A percentile compares a stretch with the other conserved stretches of the same genome.
Evolutionary conservation across 2,329 filamentous ascomycete genomes (phyloP).

Genomic region (Massarina eburnea): DNA sequence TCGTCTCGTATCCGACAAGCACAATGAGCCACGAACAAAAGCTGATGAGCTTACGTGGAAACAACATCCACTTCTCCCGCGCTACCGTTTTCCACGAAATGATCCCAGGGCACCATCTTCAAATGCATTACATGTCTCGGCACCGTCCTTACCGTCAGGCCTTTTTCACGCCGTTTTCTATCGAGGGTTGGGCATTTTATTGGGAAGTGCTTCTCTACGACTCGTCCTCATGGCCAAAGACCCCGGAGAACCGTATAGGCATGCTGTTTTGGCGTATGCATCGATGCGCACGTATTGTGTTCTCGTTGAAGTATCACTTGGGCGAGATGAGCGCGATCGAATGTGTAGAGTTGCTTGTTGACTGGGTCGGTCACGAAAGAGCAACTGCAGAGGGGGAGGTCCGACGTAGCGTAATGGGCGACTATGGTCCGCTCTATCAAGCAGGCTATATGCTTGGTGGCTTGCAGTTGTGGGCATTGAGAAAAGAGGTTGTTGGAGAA

Average conservation of each 20-base stretch:
- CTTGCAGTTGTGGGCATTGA: conserved; percentile 56
- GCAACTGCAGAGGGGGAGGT: conserved; percentile 64
- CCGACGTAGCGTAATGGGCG: conserved; percentile 57
- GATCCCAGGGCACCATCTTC: conserved; percentile 61
- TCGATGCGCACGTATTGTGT: conserved; percentile 61
- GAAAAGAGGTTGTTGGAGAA: conserved; percentile 51
- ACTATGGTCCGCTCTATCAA: conserved; percentile 62
- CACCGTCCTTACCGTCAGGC: conserved; percentile 53
- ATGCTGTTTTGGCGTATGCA: conserved; percentile 66
- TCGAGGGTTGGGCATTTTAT: conserved; percentile 64
- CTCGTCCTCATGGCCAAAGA: conserved; percentile 51
- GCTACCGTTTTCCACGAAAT: conserved; percentile 65
- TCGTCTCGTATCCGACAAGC: conserved; percentile 59
- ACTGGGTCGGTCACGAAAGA: conserved; percentile 60
- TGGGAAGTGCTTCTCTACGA: conserved; percentile 64
- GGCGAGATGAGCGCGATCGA: conserved; percentile 56
- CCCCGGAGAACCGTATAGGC: conserved; percentile 57
- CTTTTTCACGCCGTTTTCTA: conserved; percentile 61
- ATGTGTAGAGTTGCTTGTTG: conserved; percentile 60
- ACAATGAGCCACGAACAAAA: conserved; percentile 58
- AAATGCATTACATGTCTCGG: conserved; percentile 53
- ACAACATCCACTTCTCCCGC: conserved; percentile 59
- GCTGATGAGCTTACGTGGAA: conserved; percentile 62
- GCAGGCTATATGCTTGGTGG: conserved; percentile 63
- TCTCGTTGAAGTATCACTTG: conserved; percentile 61